These are phyloP conservation scores for Polyplosphaeria fusca DNA, from an alignment of 495 filamentous ascomycete species.

Conservation along the genomic window DNA sequence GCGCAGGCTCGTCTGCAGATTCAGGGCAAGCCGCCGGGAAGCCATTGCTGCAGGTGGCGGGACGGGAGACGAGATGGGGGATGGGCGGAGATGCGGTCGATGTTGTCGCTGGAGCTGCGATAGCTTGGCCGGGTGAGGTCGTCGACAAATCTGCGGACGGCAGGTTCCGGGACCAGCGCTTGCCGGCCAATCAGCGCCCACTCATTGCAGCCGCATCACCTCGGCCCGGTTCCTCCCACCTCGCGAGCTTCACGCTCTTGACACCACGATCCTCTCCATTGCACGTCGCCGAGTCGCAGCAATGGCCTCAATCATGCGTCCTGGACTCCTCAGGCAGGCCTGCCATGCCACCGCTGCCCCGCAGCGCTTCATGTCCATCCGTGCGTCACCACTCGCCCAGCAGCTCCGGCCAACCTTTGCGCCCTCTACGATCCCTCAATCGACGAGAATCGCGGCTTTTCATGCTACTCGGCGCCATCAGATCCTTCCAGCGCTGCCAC, in stretches of 20 bases:
- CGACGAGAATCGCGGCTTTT: conserved; percentile 42
- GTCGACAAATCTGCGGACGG: not conserved
- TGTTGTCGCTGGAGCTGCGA: not conserved
- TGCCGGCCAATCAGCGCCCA: conserved; percentile 10
- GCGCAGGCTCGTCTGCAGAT: conserved; percentile 81
- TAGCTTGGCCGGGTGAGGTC: not conserved
- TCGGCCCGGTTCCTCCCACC: conserved; percentile 11
- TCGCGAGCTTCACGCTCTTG: not conserved
- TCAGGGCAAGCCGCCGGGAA: conserved; percentile 87
- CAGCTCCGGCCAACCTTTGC: conserved; percentile 31
- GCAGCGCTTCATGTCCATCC: conserved; percentile 33
- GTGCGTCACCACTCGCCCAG: conserved; percentile 29
- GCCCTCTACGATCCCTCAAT: conserved; percentile 24
- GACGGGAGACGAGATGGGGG: conserved; percentile 20
- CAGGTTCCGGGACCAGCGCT: not conserved
- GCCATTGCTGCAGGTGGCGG: conserved; percentile 63
- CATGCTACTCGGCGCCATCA: conserved; percentile 40
- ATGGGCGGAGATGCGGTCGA: conserved; percentile 9
- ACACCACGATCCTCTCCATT: conserved; percentile 11
- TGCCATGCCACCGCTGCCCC: conserved; percentile 31
- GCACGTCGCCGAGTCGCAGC: conserved; percentile 2
- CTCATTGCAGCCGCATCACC: conserved; percentile 4
- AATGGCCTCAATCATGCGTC: conserved; percentile 45
- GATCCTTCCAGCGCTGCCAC: conserved; percentile 50
- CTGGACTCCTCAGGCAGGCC: conserved; percentile 38